A percentile compares a stretch with the other conserved stretches of the same genome.
Evolutionary conservation across 1,284 basidiomycete species (phyloP).

Genomic region (Afroboletus lepidellus): DNA sequence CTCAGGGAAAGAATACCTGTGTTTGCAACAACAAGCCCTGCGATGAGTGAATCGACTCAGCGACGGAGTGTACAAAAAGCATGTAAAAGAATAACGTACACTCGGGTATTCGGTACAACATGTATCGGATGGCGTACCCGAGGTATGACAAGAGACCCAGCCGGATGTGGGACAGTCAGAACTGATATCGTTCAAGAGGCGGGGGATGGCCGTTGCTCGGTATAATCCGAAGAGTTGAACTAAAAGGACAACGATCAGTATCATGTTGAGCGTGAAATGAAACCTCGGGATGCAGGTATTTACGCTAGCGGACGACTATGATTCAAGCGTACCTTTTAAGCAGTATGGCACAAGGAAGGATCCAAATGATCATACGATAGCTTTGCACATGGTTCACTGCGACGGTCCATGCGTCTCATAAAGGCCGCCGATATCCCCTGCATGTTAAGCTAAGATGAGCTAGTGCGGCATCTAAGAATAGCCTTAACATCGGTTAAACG

Average conservation of each 20-base stretch:
- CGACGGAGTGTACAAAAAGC: neutral
- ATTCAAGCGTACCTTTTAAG: neutral
- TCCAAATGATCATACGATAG: neutral
- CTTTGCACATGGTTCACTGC: neutral
- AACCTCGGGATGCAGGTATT: neutral
- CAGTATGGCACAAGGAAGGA: neutral
- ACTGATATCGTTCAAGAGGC: constrained; percentile 34
- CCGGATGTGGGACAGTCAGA: constrained; percentile 45
- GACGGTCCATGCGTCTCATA: neutral
- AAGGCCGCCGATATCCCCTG: neutral
- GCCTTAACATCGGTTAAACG: neutral
- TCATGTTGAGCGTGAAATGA: constrained; percentile 1
- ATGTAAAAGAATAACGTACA: constrained; percentile 27
- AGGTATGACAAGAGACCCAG: constrained; percentile 46
- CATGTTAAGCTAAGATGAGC: neutral
- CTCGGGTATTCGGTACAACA: constrained; percentile 58
- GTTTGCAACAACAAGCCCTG: constrained; percentile 65
- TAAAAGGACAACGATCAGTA: constrained; percentile 17
- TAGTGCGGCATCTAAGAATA: neutral
- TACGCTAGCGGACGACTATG: too few species aligned
- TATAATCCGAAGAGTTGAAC: constrained; percentile 18
- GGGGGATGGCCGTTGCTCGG: constrained; percentile 15
- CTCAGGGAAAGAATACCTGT: constrained; percentile 42
- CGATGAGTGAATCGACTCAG: constrained; percentile 1
- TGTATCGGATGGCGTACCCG: constrained; percentile 33